Base-by-base conservation (phyloP, 305 asterid genomes). In the Fraxinus greggii region DNA sequence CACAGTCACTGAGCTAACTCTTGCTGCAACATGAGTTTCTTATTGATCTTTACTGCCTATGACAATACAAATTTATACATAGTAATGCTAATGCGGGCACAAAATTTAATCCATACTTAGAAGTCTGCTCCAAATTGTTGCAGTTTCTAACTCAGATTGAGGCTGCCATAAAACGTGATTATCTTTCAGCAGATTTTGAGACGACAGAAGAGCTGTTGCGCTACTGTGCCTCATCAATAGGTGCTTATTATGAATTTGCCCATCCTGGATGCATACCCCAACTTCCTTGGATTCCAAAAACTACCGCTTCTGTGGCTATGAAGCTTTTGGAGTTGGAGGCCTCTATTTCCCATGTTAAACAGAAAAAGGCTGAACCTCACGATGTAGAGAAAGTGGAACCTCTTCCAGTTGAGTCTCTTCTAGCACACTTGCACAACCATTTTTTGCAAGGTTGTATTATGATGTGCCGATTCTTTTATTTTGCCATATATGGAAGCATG, bases 261-360 rank as follows among this genome's bases (percentile, higher is more conserved):
- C 56, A 36, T 78, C 76, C 87, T 74, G 93, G 85, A 76, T 80
- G 85, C 78, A 89, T 85, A 77, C 86, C 88, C 80, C 92, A 88
- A 56, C 97, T 97, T 83, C 98, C 98, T 61, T 97, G 98, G 99
- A 89, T 97, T 83, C 99, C 98, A 31, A 90, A 84, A 83, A 93
- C 98, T 42, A 89, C 92, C 8, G 92, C 97, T 83, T 98, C 97
- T 74, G 93, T 94, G 84, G 93, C 93, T 83, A 89, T 97, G 86
- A 93, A 97, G 86, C 92, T 97, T 82, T 86, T 93, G 79, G 99
- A 97, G 89, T 90, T 97, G 84, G 98, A 97, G 82, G 89, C 87
- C 75, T 92, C 97, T 31, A 83, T 95, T 72, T 87, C 82, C 80
- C 92, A 90, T 86, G 84, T 85, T 79, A 88, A 90, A 35, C 83